Base-by-base conservation (phyloP, 2,329 filamentous ascomycete genomes). In the Dothiorella sarmentorum region DNA sequence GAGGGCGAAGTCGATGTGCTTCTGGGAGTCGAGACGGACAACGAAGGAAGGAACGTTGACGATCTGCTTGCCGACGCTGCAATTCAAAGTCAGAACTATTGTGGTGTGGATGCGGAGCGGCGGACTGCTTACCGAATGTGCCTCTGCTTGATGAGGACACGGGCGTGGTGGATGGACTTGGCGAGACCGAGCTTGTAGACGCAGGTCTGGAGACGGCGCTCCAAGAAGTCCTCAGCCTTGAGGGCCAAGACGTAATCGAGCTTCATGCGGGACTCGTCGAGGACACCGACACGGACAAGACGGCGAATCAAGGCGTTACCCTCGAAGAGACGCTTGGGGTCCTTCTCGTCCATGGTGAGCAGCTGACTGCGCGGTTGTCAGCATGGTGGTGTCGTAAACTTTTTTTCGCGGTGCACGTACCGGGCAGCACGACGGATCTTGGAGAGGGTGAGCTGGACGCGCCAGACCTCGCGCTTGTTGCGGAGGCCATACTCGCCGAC, bases 391-490 rank as follows among this genome's bases (percentile, higher is more conserved):
- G 35, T 40, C 18, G n/a, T 27, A 35, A 18, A 24, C 9, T 31
- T 40, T 58, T 42, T 56, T 40, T n/a, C 18, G 22, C 35, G n/a
- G 49, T 10, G 29, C 56, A 71, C 86, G 74, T 90, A 97, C 93
- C 94, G 94, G 79, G 94, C 94, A 88, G 94, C 94, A 96, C 94
- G 94, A 92, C 94, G 94, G 76, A 99, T 99, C 89, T 97, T 97
- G 84, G 94, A 97, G 77, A 99, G 89, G 76, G 93, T 97, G 81
- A 99, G 89, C 86, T 91, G 88, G 82, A 99, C 94, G 82, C 94
- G 91, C 94, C 94, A 99, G 78, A 99, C 94, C 86, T 99, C 94
- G 85, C 94, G 93, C 91, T 99, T 99, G 87, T 99, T 99, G 83
- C 92, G 90, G 75, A 99, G 91, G 83, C 94, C 94, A 86, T 95